Base-by-base conservation (phyloP, 192 early-diverging fungal species). In the Podila epigama region DNA sequence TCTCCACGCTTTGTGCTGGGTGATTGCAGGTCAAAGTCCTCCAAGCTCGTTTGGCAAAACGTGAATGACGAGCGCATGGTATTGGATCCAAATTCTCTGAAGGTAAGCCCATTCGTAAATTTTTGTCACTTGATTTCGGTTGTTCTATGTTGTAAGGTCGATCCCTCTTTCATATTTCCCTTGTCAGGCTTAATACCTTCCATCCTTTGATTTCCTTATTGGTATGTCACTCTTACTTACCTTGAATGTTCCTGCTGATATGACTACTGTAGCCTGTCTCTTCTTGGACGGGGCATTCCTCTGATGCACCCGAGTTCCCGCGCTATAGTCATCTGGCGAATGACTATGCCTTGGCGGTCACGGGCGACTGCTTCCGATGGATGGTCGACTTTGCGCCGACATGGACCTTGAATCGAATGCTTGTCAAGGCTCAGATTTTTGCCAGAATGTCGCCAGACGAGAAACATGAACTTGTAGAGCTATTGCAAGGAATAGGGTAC, bases 391-490 rank as follows among this genome's bases (percentile, higher is more conserved):
- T 88, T 81, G 87, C 87, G 2, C 65, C 73, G 2, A 63, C 61
- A 6, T 41, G 51, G 4, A 77, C 73, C 4, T 20, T 77, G 5
- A 68, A 77, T 51, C 50, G 73, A 60, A 92, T 98, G 90, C 84
- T 99, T 29, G 89, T 96, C 57, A 97, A 95, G 56, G 91, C 91
- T 9, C 92, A 94, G 39, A 89, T 99, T 28, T 98, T 92, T 79
- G 96, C 97, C 4, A 89, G 98, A 44, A 98, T 98, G 97, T 97
- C 96, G 2, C 98, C 98, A 2, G 98, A 99, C 68, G 95, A 98
- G 73, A 99, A 99, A 64, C 94, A 95, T 48, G 91, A 94, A 70
- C 81, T 99, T 11, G 96, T 99, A 5, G 92, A 95, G 69, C 85
- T 86, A 51, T 79, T 98, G 40, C 96, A 98, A 70, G 85, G 85